Evolutionary conservation across 2,329 filamentous ascomycete genomes (phyloP), one percentile per base, ranked within the genome.

Genomic region (Cercospora citrullina): DNA sequence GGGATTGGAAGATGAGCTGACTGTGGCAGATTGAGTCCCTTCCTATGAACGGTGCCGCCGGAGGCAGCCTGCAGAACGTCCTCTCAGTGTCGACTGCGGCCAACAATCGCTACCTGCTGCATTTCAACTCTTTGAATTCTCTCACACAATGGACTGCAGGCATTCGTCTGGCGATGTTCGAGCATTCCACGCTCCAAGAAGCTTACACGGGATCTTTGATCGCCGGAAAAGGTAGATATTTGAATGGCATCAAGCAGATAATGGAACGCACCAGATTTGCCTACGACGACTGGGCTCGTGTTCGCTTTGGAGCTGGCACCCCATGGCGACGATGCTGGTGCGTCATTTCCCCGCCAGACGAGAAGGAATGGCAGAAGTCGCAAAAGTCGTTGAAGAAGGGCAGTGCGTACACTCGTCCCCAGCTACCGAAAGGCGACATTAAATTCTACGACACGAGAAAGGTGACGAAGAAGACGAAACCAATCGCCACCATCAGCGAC

Each of bases 291-390:
- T 99, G 95, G 95, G 93, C 94, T 18, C 87, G 95, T 70, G 95
- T 99, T 62, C 87, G 95, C 68, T 99, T 99, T 75, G 95, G 95
- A 48, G 94, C 95, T 33, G 95, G 95, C 58, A 96, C 95, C 9
- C 94, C 94, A 0, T 99, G 95, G 95, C 89, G 91, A 77, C 90
- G 94, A 45, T 99, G 94, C 80, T 99, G 94, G 94, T 97, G 94
- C 79, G 94, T 98, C 64, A 91, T 98, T 67, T 88, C 89, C 6
- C 95, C 94, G 2, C 94, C 95, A 0, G 92, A 96, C 75, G 94
- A 98, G 81, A 99, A 98, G 82, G 93, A 96, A 74, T 89, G 89
- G 72, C 87, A 90, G 72, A 97, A 93, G 78, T 83, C 90, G 64
- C 91, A 94, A 77, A 98, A 97, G 79, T 87, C 90, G 30, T 78